Evolutionary conservation across 2,329 filamentous ascomycete species (phyloP), one percentile per base, ranked within the genome.

Genomic region (Raffaelea arxii): DNA sequence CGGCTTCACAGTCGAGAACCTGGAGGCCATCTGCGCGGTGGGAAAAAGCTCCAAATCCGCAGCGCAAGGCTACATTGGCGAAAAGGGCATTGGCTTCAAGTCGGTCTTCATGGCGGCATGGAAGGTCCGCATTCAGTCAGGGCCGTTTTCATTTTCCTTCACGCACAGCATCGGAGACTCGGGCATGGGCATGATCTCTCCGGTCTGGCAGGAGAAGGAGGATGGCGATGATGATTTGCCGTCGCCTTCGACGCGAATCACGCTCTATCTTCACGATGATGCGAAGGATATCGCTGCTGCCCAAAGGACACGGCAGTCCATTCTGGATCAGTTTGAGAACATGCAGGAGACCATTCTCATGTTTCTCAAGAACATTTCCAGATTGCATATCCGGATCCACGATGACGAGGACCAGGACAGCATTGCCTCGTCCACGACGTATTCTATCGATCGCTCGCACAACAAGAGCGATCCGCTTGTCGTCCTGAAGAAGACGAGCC

Each of bases 71-170:
- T 72, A 70, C 36, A 70, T 71, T n/a, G 70, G 70, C 3, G 68
- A 69, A 46, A 74, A 74, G 46, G 70, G 71, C 10, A 70, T 74
- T 16, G 71, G 71, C 0, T 74, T 74, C 58, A 74, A 75, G 49
- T 71, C 70, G 0, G 68, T 71, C 1, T 75, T 75, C 50, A 72
- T 63, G 54, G 70, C 62, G 0, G 68, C 70, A 0, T 63, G 57
- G 48, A 64, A 62, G 24, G 70, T 69, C 4, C 62, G 64, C 35
- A 69, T 75, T 16, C 62, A 65, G 21, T 75, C 70, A 1, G 64
- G 66, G 0, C 18, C 50, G 23, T 70, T 66, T 48, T 66, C 65
- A 0, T 76, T 75, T 55, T 63, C 57, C 7, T 72, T 75, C 51
- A 54, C 42, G 0, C 65, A 69, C 39, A 51, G 53, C 1, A 55